A percentile compares a stretch with the other conserved stretches of the same genome.
These are phyloP conservation scores for Wickerhamiella infanticola DNA, from an alignment of 1,139 yeast species.

Conservation along the genomic window DNA sequence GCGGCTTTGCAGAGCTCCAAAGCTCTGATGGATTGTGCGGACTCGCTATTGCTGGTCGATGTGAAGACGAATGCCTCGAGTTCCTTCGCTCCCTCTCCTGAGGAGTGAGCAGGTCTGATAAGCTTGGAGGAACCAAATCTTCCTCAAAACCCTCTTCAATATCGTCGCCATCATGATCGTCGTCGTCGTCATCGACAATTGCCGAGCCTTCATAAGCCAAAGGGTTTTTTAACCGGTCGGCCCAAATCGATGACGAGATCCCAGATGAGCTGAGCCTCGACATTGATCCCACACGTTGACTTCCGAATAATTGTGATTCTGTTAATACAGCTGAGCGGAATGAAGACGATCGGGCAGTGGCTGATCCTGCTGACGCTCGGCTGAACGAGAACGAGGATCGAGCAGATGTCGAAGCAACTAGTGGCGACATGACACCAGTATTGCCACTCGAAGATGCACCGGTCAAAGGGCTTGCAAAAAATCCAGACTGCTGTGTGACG, in stretches of 20 bases:
- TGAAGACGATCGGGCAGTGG: not conserved
- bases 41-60: not conserved
- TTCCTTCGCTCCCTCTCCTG: constrained; percentile 56
- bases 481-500: not conserved
- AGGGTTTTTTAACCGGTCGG: constrained; percentile 7
- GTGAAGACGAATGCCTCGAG: constrained; percentile 32
- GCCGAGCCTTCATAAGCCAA: constrained; percentile 15
- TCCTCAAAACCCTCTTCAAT: constrained; percentile 35
- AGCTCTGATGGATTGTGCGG: not conserved
- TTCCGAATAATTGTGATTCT: not conserved
- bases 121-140: constrained; percentile 63
- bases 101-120: constrained; percentile 63
- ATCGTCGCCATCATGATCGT: constrained; percentile 25
- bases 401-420: not conserved
- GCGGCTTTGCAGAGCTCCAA: not conserved
- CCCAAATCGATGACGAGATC: constrained; percentile 4
- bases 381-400: not conserved
- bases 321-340: not conserved
- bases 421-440: not conserved
- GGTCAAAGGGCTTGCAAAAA: not conserved
- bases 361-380: not conserved
- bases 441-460: not conserved
- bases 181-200: constrained; percentile 24
- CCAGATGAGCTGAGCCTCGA: constrained; percentile 3
- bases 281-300: constrained; percentile 4